phyloP scores from a whole-genome alignment of 2,329 filamentous ascomycete genomes.

The Verticillium longisporum region DNA sequence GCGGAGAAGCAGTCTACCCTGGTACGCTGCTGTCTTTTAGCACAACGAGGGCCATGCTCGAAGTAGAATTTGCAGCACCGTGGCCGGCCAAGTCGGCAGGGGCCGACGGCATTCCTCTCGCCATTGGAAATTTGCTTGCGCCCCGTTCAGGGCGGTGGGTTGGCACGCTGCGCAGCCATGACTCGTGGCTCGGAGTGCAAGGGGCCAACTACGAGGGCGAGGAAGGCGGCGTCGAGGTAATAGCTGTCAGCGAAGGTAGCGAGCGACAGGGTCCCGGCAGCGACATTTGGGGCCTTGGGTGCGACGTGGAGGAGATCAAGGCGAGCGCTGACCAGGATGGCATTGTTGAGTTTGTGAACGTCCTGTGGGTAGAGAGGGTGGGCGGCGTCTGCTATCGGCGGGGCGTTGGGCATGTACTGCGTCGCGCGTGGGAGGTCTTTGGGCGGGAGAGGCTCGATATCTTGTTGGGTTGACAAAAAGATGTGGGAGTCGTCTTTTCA shows the following conservation, averaged over 20 bases:
- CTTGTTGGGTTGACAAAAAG: constrained; percentile 27
- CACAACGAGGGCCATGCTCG: constrained; percentile 30
- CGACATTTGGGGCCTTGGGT: constrained; percentile 8
- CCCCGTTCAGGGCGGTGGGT: constrained; percentile 25
- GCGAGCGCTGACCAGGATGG: constrained; percentile 34
- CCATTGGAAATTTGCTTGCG: constrained; percentile 34
- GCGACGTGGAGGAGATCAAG: constrained; percentile 27
- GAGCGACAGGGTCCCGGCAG: constrained; percentile 19
- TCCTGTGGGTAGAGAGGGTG: constrained; percentile 38
- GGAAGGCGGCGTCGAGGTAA: constrained; percentile 29
- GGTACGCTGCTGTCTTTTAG: constrained; percentile 32
- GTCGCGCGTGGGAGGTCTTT: constrained; percentile 31
- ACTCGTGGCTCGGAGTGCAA: constrained; percentile 37
- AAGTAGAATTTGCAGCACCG: constrained; percentile 28
- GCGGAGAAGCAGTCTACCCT: constrained; percentile 19
- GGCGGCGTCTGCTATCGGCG: constrained; percentile 32
- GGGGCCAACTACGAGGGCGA: constrained; percentile 38
- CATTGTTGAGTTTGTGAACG: constrained; percentile 37
- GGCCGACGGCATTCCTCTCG: constrained; percentile 27
- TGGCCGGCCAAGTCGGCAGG: constrained; percentile 16
- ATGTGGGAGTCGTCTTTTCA: not conserved
- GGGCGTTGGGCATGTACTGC: constrained; percentile 34
- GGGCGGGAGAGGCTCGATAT: constrained; percentile 31
- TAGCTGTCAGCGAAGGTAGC: constrained; percentile 32
- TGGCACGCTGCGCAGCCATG: constrained; percentile 36